Evolutionary conservation across 495 filamentous ascomycete genomes (phyloP), one percentile per base, ranked within the genome.

Genomic region (Xylona heveae): DNA sequence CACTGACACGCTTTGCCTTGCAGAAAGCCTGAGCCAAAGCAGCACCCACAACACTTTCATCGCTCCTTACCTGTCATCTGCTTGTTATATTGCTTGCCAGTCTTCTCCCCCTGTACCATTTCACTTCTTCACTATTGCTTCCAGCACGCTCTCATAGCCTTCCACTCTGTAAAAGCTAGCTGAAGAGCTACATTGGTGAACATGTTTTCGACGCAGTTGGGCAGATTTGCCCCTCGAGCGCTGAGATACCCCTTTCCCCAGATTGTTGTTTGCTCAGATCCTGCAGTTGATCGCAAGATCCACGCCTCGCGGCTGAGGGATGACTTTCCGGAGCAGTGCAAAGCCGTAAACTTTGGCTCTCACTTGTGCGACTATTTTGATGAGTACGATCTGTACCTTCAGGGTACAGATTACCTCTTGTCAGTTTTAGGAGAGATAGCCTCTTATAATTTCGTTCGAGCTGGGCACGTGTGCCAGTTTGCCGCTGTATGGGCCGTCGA

Each of bases 151-250:
- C n/a, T n/a, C n/a, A n/a, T n/a, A n/a, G n/a, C n/a, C n/a, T n/a
- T n/a, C n/a, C n/a, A n/a, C n/a, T n/a, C n/a, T n/a, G n/a, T n/a
- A n/a, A n/a, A n/a, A n/a, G n/a, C n/a, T n/a, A n/a, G n/a, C n/a
- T n/a, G n/a, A n/a, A n/a, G n/a, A n/a, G n/a, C n/a, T n/a, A n/a
- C n/a, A n/a, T n/a, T n/a, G n/a, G n/a, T n/a, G n/a, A n/a, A n/a
- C n/a, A 3, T 37, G 34, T 37, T 37, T 37, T 37, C 35, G 5
- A 37, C 35, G 3, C 16, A 21, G n/a, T 24, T 35, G 16, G 33
- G 33, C 17, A 10, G 20, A 6, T 12, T 26, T 6, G 14, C 23
- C 7, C 33, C 33, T 32, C 33, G 33, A 12, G 15, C 33, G 13
- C 20, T 29, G 13, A n/a, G 20, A 18, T 2, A 31, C 10, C 25